Evolutionary conservation across 305 asterid species (phyloP), one percentile per base, ranked within the genome.

Genomic region (Solanum hybrid): DNA sequence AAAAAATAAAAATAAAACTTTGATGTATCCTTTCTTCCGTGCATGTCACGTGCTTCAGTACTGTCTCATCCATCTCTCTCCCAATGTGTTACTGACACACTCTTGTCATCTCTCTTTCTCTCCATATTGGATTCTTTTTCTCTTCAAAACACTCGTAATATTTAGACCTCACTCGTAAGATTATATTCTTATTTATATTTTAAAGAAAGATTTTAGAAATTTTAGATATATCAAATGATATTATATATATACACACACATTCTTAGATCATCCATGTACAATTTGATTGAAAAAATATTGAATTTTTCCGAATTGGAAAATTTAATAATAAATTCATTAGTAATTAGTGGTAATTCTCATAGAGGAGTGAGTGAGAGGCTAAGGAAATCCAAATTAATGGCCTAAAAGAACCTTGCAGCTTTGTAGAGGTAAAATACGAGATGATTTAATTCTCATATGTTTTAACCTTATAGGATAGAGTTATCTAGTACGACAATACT

Each of bases 11-110:
- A 74, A 29, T 3, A 42, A 18, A 46, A 75, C 14, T 76, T 84
- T 29, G 12, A 5, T 84, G 87, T 84, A 46, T 51, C 74, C 87
- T 28, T 82, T 82, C 9, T 40, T 2, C 36, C 87, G 74, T 84
- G 87, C 93, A 90, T 35, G 80, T 91, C 98, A 95, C 98, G 93
- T 94, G 97, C 93, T 87, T 90, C 92, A 87, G 90, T 89, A 90
- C 89, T 91, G 89, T 89, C 88, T 89, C 86, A 39, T 51, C 87
- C 90, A 46, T 46, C 74, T 42, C 73, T 46, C 78, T 3, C 86
- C 90, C 80, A 34, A 10, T 89, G 86, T 86, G 28, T 67, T 40
- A 89, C 69, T 28, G 71, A 67, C 46, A 33, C 80, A 12, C 12
- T 5, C 36, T 51, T 88, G 67, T 29, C 67, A 16, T 46, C 18